Percentiles rank a stretch among this genome's conserved stretches.
phyloP scores from a whole-genome alignment of 2,329 filamentous ascomycete species.

The Talaromyces funiculosus region DNA sequence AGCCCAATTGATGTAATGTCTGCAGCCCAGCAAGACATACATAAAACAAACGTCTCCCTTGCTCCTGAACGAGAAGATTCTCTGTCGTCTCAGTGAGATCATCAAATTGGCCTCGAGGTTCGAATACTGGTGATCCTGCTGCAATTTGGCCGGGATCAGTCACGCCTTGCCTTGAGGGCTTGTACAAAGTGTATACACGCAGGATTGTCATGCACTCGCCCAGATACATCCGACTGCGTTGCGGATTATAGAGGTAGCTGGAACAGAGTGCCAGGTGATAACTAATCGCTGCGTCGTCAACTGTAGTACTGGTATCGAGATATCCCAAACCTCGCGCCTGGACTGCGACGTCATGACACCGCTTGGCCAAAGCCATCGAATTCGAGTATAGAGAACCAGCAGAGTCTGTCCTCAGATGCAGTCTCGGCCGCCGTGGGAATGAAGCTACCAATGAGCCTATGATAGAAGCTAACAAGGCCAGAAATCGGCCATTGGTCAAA shows the following conservation, averaged over 20 bases:
- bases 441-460: conserved; percentile 41
- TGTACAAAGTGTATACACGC: conserved; percentile 35
- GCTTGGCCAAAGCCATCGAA: conserved; percentile 38
- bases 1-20: conserved; percentile 72
- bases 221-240: conserved; percentile 38
- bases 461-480: conserved; percentile 43
- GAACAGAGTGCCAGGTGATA: conserved; percentile 40
- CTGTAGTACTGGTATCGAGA: conserved; percentile 36
- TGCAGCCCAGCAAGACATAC: conserved; percentile 70
- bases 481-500: conserved; percentile 35
- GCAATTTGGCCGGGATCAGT: conserved; percentile 9
- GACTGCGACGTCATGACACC: conserved; percentile 40
- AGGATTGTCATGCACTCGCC: conserved; percentile 40
- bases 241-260: conserved; percentile 36
- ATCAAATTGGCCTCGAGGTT: conserved; percentile 16
- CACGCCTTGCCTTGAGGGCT: conserved; percentile 17
- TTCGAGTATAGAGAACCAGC: conserved; percentile 37
- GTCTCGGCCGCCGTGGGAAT: conserved; percentile 40
- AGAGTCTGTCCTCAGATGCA: conserved; percentile 35
- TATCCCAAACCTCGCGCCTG: conserved; percentile 42
- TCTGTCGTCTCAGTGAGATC: conserved; percentile 18
- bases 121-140: conserved; percentile 18
- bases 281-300: conserved; percentile 42
- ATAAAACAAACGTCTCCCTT: conserved; percentile 68
- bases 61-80: conserved; percentile 39